Evolutionary conservation across 139 green algal species (phyloP), one percentile per base, ranked within the genome.

Genomic region (Coccomyxa sp.): DNA sequence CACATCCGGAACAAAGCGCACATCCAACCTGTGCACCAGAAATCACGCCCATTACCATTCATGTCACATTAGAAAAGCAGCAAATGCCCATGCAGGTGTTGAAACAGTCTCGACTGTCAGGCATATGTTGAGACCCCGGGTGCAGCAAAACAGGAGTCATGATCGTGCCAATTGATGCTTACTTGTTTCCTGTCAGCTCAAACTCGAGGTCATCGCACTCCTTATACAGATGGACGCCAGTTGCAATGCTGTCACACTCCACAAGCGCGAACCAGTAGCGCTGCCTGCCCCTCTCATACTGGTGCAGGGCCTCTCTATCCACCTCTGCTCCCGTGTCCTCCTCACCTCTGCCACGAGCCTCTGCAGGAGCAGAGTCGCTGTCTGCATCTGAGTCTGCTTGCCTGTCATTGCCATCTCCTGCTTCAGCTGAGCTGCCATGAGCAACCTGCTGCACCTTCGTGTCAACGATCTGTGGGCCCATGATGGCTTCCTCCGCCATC

Each of bases 1-100:
- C 16, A 91, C 90, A 3, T 98, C 93, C 15, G 95, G 94, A 21
- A 99, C 89, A 89, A 97, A 99, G 25, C 96, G 92, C 74, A 99
- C 88, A 91, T 99, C 96, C 58, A 99, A 91, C 87, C 92, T 90
- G 83, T 87, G 15, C 63, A 21, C 63, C 63, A 71, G 63, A 71
- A 71, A 11, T 11, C 7, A 3, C 7, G 38, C 38, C 38, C 38
- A 51, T 51, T 51, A 71, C 16, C 66, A 25, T 30, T 30, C 66
- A 4, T 75, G 21, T 75, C 66, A 25, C 21, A 27, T 10, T 27
- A 75, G 66, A 3, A 25, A 75, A 10, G 25, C 66, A 51, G 38
- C 38, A 51, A 11, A 51, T 51, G 38, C 38, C 38, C 38, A 51
- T 51, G 38, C 38, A 51, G 7, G 7, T 51, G 38, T 51, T 51